Evolutionary conservation across 495 filamentous ascomycete genomes (phyloP), one percentile per base, ranked within the genome.

Genomic region (Trichodelitschia bisporula): DNA sequence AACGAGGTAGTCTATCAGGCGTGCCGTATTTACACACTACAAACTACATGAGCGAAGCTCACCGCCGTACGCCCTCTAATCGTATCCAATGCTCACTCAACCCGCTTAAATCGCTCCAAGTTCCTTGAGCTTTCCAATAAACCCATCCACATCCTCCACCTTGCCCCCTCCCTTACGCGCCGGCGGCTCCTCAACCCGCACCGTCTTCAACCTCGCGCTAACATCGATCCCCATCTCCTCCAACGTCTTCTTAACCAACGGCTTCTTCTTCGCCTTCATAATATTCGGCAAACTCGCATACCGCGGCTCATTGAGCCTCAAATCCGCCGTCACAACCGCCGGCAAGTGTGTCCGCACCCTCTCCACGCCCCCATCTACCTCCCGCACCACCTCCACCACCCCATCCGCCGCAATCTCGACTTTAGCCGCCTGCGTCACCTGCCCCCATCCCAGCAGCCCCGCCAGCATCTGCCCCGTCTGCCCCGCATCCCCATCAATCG

Each of bases 241-340:
- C 48, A 90, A 46, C 28, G 57, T 76, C 65, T 76, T 75, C 72
- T 90, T 95, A 51, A 80, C 77, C 41, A 97, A 44, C 42, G 74
- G 73, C 70, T 95, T 97, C 76, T 95, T 97, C 75, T 95, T 95
- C 32, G 86, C 86, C 69, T 93, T 95, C 89, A 97, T 97, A 36
- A 97, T 95, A 53, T 93, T 93, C 41, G 79, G 84, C 61, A 97
- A 48, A 50, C 67, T 90, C 30, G 82, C 84, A 54, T 93, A 97
- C 30, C 89, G 55, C 33, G 86, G 89, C 64, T 89, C 77, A 49
- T 97, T 95, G 54, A 97, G 55, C 26, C 86, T 58, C 53, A 97
- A 50, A 66, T 97, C 86, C 36, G 86, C 90, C 36, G 86, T 97
- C 35, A 97, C 70, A 14, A 97, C 54, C 70, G 90, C 63, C 0